These are phyloP conservation scores for Xylariales sp. DNA, from an alignment of 2,329 filamentous ascomycete species.

Conservation along the genomic window DNA sequence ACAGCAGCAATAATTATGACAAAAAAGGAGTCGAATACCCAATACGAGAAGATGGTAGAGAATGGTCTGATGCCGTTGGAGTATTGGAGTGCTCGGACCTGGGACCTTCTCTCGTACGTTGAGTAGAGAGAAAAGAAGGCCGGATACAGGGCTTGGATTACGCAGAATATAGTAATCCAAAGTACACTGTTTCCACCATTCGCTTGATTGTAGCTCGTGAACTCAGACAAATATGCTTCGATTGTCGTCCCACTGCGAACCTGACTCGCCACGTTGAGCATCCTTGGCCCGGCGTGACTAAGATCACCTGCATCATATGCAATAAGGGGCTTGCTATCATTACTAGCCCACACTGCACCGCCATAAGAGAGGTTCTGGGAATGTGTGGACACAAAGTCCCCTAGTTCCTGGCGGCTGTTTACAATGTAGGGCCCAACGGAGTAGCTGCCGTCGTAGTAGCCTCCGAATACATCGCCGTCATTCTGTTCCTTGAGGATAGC, in stretches of 20 bases:
- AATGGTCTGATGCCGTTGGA: slow-evolving; percentile 74
- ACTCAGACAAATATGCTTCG: slow-evolving; percentile 25
- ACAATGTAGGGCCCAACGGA: background rate
- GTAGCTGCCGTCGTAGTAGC: background rate
- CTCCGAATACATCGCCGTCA: background rate
- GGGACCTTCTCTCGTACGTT: slow-evolving; percentile 69
- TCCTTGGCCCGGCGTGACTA: background rate
- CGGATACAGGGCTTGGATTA: slow-evolving; percentile 68
- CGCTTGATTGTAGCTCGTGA: slow-evolving; percentile 38
- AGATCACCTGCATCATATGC: background rate
- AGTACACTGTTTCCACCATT: slow-evolving; percentile 39
- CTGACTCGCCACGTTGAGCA: background rate
- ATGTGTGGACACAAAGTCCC: background rate
- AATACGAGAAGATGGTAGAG: slow-evolving; percentile 73
- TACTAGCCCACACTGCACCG: background rate
- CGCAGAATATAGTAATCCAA: slow-evolving; percentile 46
- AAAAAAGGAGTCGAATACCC: slow-evolving; percentile 71
- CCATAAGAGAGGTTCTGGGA: background rate
- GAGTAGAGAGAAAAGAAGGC: slow-evolving; percentile 75
- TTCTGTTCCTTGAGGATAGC: background rate
- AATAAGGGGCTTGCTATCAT: background rate
- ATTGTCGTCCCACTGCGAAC: slow-evolving; percentile 16
- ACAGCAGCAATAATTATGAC: slow-evolving; percentile 58
- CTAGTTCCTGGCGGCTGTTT: background rate
- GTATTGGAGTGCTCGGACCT: slow-evolving; percentile 74